Conservation (phyloP, 495 filamentous ascomycete genomes). For the Poronia punctata region DNA sequence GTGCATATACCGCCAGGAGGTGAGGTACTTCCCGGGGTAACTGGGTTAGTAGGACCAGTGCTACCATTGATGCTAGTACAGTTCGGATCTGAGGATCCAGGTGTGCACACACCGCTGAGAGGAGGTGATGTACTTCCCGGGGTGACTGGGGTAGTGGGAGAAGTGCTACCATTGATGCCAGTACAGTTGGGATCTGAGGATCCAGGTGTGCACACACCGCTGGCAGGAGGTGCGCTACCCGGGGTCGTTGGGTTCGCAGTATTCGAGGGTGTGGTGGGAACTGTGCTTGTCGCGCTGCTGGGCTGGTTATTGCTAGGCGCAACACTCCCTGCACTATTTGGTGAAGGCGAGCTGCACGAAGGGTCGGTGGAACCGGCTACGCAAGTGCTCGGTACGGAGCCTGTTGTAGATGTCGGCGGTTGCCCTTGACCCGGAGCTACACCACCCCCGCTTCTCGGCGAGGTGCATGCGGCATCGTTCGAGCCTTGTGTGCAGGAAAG, state of each 20-base stretch:
- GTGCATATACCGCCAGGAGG: too few relatives aligned
- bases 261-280: not conserved
- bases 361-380: conserved; percentile 13
- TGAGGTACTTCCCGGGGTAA: too few relatives aligned
- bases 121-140: conserved; percentile 3
- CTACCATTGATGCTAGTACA: conserved; percentile 8
- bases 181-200: conserved; percentile 14
- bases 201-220: conserved; percentile 8
- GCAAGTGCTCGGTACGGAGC: conserved; percentile 9
- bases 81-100: conserved; percentile 14
- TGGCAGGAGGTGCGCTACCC: conserved; percentile 1
- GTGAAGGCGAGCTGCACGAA: conserved; percentile 13
- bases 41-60: not conserved
- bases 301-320: conserved; percentile 11
- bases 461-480: conserved; percentile 11
- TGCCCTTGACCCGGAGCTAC: conserved; percentile 11
- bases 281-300: not conserved
- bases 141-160: not conserved
- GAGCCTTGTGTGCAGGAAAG: conserved; percentile 1
- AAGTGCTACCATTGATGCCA: conserved; percentile 2
- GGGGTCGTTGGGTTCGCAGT: not conserved
- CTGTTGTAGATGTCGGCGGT: conserved; percentile 9
- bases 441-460: conserved; percentile 7
- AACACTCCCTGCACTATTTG: conserved; percentile 5
- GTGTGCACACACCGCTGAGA: conserved; percentile 3